These are phyloP conservation scores for Trichophaea hybrida DNA, from an alignment of 2,329 filamentous ascomycete genomes.

Conservation along the genomic window DNA sequence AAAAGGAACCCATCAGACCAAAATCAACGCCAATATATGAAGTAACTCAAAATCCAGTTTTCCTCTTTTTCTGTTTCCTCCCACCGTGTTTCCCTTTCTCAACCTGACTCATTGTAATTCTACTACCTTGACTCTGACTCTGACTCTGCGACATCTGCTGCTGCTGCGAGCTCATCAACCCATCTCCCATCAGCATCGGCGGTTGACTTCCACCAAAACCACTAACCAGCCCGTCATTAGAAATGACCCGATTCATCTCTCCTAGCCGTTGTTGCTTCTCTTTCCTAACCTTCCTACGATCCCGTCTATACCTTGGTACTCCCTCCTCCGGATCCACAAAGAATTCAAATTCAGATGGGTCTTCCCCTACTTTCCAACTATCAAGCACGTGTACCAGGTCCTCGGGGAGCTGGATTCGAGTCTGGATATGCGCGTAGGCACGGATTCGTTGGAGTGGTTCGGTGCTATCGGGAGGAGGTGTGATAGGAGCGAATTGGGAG, in stretches of 20 bases:
- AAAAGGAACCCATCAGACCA: too few relatives aligned
- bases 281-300: not conserved
- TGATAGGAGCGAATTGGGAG: not conserved
- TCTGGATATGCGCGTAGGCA: constrained; percentile 13
- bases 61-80: constrained; percentile 17
- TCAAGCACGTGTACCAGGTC: constrained; percentile 6
- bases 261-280: not conserved
- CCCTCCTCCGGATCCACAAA: constrained; percentile 3
- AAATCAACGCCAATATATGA: not conserved
- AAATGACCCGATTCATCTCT: not conserved
- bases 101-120: constrained; percentile 15
- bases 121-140: not conserved
- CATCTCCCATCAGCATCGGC: not conserved
- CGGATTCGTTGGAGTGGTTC: constrained; percentile 10
- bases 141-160: not conserved
- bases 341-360: constrained; percentile 13
- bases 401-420: constrained; percentile 7
- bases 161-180: too few relatives aligned
- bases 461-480: not conserved
- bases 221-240: not conserved
- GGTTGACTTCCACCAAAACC: not conserved
- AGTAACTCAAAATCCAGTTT: constrained; percentile 20
- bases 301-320: not conserved
- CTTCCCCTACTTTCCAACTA: constrained; percentile 15
- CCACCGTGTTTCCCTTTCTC: constrained; percentile 19